phyloP scores from a whole-genome alignment of 83 land plant genomes.

The Larix sibirica region DNA sequence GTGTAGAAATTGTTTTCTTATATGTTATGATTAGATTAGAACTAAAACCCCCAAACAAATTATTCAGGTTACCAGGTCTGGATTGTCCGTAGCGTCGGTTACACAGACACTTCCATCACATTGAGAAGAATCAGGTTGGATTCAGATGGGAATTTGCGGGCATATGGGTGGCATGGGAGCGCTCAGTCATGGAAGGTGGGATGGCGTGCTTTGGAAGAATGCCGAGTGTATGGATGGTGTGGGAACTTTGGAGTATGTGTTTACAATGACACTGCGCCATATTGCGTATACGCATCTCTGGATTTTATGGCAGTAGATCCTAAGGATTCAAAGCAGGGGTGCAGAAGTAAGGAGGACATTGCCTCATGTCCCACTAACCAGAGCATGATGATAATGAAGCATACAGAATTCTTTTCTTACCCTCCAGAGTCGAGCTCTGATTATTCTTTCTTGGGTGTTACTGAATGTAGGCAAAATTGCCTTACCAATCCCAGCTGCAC shows the following conservation, averaged over 20 bases:
- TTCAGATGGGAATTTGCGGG: slow-evolving; percentile 59
- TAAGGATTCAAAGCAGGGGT: slow-evolving; percentile 43
- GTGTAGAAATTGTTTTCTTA: too few relatives aligned
- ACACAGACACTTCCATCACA: slow-evolving; percentile 25
- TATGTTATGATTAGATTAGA: too few relatives aligned
- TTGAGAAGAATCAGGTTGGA: slow-evolving; percentile 43
- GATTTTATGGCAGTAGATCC: slow-evolving; percentile 45
- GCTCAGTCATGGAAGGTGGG: slow-evolving; percentile 8
- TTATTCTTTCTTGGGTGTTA: slow-evolving; percentile 21
- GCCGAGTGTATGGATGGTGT: slow-evolving; percentile 62
- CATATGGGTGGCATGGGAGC: slow-evolving; percentile 27
- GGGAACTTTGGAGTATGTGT: slow-evolving; percentile 62
- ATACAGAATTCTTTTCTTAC: slow-evolving; percentile 47
- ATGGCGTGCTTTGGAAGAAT: slow-evolving; percentile 61
- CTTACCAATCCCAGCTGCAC: slow-evolving; percentile 30
- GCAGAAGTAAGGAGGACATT: slow-evolving; percentile 42
- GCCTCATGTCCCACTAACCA: slow-evolving; percentile 31
- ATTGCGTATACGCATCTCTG: slow-evolving; percentile 49
- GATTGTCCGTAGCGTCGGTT: slow-evolving; percentile 39
- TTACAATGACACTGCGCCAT: slow-evolving; percentile 43
- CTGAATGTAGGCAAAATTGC: slow-evolving; percentile 48
- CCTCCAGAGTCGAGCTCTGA: slow-evolving; percentile 18
- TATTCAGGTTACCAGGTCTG: background rate
- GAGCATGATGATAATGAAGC: slow-evolving; percentile 35
- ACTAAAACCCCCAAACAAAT: background rate